A percentile compares a stretch with the other conserved stretches of the same genome.
phyloP scores from a whole-genome alignment of 2,329 filamentous ascomycete genomes.

The Phyllosticta ampelicida region DNA sequence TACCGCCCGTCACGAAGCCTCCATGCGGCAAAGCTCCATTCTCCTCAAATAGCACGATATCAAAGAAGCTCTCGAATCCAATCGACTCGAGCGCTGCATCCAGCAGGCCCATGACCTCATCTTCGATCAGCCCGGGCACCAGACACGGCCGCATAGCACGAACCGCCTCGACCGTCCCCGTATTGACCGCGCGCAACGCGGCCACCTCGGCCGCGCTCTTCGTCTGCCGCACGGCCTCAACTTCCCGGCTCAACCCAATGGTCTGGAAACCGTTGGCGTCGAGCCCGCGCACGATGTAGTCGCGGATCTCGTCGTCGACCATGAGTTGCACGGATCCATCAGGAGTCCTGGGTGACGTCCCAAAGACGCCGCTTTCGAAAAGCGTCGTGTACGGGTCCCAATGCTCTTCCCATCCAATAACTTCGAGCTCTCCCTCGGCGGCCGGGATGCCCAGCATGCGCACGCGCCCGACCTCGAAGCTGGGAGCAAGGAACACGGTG shows the following conservation, averaged over 20 bases:
- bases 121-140: slow-evolving; percentile 46
- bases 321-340: slow-evolving; percentile 37
- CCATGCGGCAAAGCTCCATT: slow-evolving; percentile 45
- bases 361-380: slow-evolving; percentile 29
- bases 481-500: slow-evolving; percentile 48
- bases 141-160: slow-evolving; percentile 46
- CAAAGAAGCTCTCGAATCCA: slow-evolving; percentile 49
- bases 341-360: slow-evolving; percentile 18
- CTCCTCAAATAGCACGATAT: slow-evolving; percentile 53
- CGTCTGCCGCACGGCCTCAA: slow-evolving; percentile 48
- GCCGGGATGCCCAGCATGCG: slow-evolving; percentile 49
- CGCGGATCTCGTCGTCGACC: slow-evolving; percentile 54
- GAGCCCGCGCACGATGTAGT: slow-evolving; percentile 51
- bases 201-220: slow-evolving; percentile 48
- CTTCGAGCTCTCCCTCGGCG: slow-evolving; percentile 36
- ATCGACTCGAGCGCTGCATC: slow-evolving; percentile 45
- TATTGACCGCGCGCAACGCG: slow-evolving; percentile 51
- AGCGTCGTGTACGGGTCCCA: slow-evolving; percentile 53
- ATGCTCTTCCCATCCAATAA: slow-evolving; percentile 53
- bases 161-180: slow-evolving; percentile 51
- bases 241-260: slow-evolving; percentile 42
- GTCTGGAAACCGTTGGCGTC: slow-evolving; percentile 45
- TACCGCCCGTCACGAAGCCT: slow-evolving; percentile 38
- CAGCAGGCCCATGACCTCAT: slow-evolving; percentile 45
- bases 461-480: slow-evolving; percentile 51